Base-by-base conservation (phyloP, 192 early-diverging fungal genomes). In the Entophlyctis helioformis region DNA sequence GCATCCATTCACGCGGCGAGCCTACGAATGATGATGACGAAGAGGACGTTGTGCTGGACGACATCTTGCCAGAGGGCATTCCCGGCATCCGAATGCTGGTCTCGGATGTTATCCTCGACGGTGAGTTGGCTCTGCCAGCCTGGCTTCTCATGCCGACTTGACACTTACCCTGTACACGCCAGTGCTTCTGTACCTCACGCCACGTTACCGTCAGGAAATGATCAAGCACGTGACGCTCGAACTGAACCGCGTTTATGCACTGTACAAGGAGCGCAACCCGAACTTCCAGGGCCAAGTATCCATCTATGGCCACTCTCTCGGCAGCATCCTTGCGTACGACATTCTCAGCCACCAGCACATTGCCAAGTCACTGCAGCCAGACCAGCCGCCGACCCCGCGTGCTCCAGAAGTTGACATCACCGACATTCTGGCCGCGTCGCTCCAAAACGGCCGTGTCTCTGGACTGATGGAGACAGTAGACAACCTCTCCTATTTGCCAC, bases 121-220 rank as follows among this genome's bases (percentile, higher is more conserved):
- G 84, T 86, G 64, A 44, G 63, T 35, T 57, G 5, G 19, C 16
- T 31, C 21, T 24, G 40, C 29, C 16, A 29, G 20, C 11, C 24
- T n/a, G 46, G 16, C 23, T 3, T 9, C 6, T 26, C 44, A 33
- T 1, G 2, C 3, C 20, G 1, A 49, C 15, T 9, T 43, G 12
- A 16, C 25, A 49, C 16, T 21, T 11, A 16, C n/a, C n/a, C n/a
- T n/a, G 29, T 4, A 31, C 29, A 31, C 11, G 29, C 29, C 33
- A 59, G 82, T 90, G 2, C 62, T 86, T 7, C 57, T 88, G 19
- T 91, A 91, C 34, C 89, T 88, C 86, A 85, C 83, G 1, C 87
- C 85, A 2, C 72, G 59, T 53, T 87, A 84, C 44, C 73, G 84
- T 24, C 79, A 85, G 49, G 64, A 85, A 47, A 88, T 91, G 85